phyloP scores from a whole-genome alignment of 2,329 filamentous ascomycete species.

The Thermothelomyces thermophilus region DNA sequence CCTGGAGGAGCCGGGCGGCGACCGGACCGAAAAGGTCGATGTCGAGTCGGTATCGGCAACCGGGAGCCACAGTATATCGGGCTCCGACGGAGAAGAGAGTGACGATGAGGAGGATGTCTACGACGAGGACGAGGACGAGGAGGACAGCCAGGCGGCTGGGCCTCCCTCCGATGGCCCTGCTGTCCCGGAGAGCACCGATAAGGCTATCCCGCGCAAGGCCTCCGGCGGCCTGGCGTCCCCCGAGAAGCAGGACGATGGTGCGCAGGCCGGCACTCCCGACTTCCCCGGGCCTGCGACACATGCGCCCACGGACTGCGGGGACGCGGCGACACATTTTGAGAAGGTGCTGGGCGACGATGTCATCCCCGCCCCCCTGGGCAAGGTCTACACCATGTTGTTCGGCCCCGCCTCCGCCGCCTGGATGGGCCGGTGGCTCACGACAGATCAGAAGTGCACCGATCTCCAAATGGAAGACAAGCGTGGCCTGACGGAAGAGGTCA shows the following conservation, averaged over 20 bases:
- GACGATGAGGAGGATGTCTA: slow-evolving; percentile 75
- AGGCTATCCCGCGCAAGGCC: slow-evolving; percentile 61
- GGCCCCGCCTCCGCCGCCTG: slow-evolving; percentile 72
- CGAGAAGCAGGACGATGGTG: slow-evolving; percentile 45
- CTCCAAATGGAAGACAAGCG: slow-evolving; percentile 79
- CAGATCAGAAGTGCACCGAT: slow-evolving; percentile 86
- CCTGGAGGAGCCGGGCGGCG: slow-evolving; percentile 73
- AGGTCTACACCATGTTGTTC: slow-evolving; percentile 84
- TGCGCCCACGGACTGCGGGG: slow-evolving; percentile 76
- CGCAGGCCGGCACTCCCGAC: slow-evolving; percentile 42
- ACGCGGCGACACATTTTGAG: slow-evolving; percentile 73
- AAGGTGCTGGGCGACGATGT: slow-evolving; percentile 78
- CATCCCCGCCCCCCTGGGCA: slow-evolving; percentile 81
- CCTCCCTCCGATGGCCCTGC: slow-evolving; percentile 36
- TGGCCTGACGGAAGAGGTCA: slow-evolving; percentile 68
- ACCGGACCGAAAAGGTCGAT: slow-evolving; percentile 83
- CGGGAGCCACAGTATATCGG: slow-evolving; percentile 49
- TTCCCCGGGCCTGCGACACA: slow-evolving; percentile 84
- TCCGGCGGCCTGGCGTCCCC: slow-evolving; percentile 48
- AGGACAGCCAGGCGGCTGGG: slow-evolving; percentile 42
- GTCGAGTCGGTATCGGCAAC: slow-evolving; percentile 30
- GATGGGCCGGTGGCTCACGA: slow-evolving; percentile 78
- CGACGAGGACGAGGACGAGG: slow-evolving; percentile 70
- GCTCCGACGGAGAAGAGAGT: slow-evolving; percentile 53
- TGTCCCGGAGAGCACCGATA: slow-evolving; percentile 51